A percentile compares a stretch with the other conserved stretches of the same genome.
phyloP scores from a whole-genome alignment of 495 filamentous ascomycete species.

The Cetradonia linearis region DNA sequence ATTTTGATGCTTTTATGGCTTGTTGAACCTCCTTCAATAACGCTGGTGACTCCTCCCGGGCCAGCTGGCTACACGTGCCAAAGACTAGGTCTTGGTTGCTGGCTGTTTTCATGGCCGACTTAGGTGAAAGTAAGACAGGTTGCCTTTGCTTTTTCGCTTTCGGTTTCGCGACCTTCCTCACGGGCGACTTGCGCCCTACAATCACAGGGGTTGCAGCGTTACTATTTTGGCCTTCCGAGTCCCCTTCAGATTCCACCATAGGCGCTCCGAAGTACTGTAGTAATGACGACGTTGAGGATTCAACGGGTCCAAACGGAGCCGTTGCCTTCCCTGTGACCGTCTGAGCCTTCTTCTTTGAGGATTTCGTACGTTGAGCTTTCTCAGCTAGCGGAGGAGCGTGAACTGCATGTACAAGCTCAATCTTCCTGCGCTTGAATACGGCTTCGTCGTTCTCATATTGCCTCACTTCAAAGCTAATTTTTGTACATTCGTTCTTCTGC shows the following conservation, averaged over 20 bases:
- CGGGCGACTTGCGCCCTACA: constrained; percentile 23
- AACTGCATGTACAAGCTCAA: constrained; percentile 19
- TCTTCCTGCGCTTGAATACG: constrained; percentile 17
- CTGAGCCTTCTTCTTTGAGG: constrained; percentile 59
- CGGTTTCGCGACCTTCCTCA: constrained; percentile 27
- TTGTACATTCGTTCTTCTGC: neutral
- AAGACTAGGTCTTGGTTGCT: constrained; percentile 75
- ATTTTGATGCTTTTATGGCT: constrained; percentile 56
- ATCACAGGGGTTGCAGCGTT: constrained; percentile 23
- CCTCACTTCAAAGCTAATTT: neutral
- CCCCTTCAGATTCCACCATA: neutral
- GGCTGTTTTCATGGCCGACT: constrained; percentile 56
- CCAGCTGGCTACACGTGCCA: constrained; percentile 85
- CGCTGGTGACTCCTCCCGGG: constrained; percentile 60
- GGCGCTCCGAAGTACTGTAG: constrained; percentile 28
- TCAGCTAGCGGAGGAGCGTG: constrained; percentile 21
- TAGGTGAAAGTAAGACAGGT: constrained; percentile 59
- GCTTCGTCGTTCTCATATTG: constrained; percentile 2
- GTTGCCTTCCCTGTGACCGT: constrained; percentile 83
- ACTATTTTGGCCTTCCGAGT: neutral
- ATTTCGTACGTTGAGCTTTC: constrained; percentile 42
- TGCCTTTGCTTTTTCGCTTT: constrained; percentile 38
- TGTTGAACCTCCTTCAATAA: constrained; percentile 57
- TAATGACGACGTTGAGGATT: constrained; percentile 27
- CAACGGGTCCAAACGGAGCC: constrained; percentile 51